Conservation (phyloP, 2,329 filamentous ascomycete genomes). For the Zymoseptoria tritici region DNA sequence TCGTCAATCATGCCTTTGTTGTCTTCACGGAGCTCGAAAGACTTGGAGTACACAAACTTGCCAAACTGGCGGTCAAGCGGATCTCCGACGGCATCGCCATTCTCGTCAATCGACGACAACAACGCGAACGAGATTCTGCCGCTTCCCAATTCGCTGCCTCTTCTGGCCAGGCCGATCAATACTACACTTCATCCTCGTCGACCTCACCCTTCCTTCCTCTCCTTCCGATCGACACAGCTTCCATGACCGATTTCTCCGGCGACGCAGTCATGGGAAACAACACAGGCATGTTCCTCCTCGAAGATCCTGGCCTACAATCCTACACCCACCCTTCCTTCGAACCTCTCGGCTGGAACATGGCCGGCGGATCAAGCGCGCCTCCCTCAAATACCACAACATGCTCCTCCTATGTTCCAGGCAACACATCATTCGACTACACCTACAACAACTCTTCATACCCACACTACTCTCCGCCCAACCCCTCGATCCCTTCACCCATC, state of each 20-base stretch:
- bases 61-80: slow-evolving; percentile 37
- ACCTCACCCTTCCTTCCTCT: slow-evolving; percentile 7
- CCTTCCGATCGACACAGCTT: slow-evolving; percentile 18
- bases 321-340: slow-evolving; percentile 19
- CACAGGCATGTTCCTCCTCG: slow-evolving; percentile 42
- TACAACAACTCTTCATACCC: neutral
- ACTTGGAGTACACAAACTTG: slow-evolving; percentile 40
- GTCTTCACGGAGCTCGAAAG: slow-evolving; percentile 38
- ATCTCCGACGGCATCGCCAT: slow-evolving; percentile 29
- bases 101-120: slow-evolving; percentile 13
- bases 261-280: slow-evolving; percentile 42
- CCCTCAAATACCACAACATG: slow-evolving; percentile 3
- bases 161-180: neutral
- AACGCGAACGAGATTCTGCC: slow-evolving; percentile 13
- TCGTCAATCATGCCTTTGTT: slow-evolving; percentile 35
- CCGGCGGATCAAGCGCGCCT: slow-evolving; percentile 14
- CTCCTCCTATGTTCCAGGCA: neutral
- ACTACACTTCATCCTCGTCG: neutral
- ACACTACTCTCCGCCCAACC: slow-evolving; percentile 9
- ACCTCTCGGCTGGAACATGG: slow-evolving; percentile 25
- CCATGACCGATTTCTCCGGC: slow-evolving; percentile 21
- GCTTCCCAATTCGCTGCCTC: slow-evolving; percentile 5
- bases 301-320: slow-evolving; percentile 39
- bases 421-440: slow-evolving; percentile 1
- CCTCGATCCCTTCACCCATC: slow-evolving; percentile 17